Evolutionary conservation across 2,329 filamentous ascomycete genomes (phyloP), one percentile per base, ranked within the genome.

Genomic region (Fusarium brachygibbosum): DNA sequence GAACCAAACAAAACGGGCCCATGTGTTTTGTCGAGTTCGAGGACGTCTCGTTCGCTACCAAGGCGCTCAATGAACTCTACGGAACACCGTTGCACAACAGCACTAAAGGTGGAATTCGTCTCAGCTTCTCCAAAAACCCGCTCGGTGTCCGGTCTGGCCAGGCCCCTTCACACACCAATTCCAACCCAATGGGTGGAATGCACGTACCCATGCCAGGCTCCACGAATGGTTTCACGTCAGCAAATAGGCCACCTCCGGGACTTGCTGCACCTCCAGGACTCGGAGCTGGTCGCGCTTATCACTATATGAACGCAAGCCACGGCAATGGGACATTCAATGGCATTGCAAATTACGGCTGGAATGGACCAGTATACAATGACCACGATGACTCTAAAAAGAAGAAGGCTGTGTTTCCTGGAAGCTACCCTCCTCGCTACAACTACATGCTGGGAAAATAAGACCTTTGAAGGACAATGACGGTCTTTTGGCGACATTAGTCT

Each of bases 11-110:
- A 70, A 97, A 98, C 73, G 95, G 95, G 0, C 95, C 95, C 3
- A 98, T 98, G 94, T 98, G 96, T 78, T 98, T 98, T 79, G 96
- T 99, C 37, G 96, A 99, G 79, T 99, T 98, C 73, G 95, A 98
- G 75, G 94, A 98, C 74, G 87, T 97, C 13, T 92, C 93, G 2
- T 95, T 93, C 75, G 95, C 96, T 1, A 98, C 95, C 41, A 97
- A 96, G 80, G 91, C 94, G 2, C 85, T 98, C 4, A 89, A 94
- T 69, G 93, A 98, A 58, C 85, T 98, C 2, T 98, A 98, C 75
- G 96, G 96, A 0, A 89, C 91, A 50, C 89, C 88, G 49, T 86
- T 98, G 32, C 93, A 94, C 77, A 98, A 97, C 80, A 97, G 94
- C 75, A 88, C 93, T 76, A 98, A 97, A 78, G 95, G 95, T 9